Percentiles rank a stretch among this genome's conserved stretches.
phyloP scores from a whole-genome alignment of 176 grass and related monocot genomes.

The Musa acuminata region DNA sequence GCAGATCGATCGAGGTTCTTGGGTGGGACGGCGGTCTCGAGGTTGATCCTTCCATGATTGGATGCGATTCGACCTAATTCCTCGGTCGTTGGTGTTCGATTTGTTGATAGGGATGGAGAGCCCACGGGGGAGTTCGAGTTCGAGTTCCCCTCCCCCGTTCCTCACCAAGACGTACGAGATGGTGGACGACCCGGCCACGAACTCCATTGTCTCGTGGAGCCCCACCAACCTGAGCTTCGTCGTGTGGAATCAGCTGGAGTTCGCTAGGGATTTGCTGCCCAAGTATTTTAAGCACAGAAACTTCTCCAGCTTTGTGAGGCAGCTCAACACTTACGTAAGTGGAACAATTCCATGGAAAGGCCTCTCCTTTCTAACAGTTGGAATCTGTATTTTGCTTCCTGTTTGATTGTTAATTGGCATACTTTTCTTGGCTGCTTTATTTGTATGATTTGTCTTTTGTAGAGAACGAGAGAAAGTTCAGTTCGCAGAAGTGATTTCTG shows the following conservation, averaged over 20 bases:
- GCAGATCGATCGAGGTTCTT: neutral
- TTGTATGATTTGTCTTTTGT: no score
- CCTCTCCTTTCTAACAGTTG: neutral
- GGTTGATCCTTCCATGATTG: no score
- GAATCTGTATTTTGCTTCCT: neutral
- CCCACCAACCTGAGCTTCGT: slow-evolving; percentile 59
- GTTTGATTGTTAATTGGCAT: no score
- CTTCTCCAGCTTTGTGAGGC: slow-evolving; percentile 93
- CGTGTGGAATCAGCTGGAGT: slow-evolving; percentile 56
- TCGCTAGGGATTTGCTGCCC: slow-evolving; percentile 80
- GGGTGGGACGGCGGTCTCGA: neutral
- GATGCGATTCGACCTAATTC: no score
- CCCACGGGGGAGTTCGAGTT: slow-evolving; percentile 23
- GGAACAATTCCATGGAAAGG: neutral
- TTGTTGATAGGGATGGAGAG: slow-evolving; percentile 31
- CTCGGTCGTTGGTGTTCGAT: neutral
- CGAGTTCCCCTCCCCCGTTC: slow-evolving; percentile 73
- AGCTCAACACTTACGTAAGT: slow-evolving; percentile 98
- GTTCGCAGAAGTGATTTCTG: no score
- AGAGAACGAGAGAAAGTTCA: no score
- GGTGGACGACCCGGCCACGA: slow-evolving; percentile 79
- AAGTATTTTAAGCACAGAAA: slow-evolving; percentile 99
- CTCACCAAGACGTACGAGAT: slow-evolving; percentile 97
- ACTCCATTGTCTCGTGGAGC: slow-evolving; percentile 71
- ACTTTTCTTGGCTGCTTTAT: no score